These are phyloP conservation scores for Discostella stelligera DNA, from an alignment of 352 stramenopile species.

Conservation along the genomic window DNA sequence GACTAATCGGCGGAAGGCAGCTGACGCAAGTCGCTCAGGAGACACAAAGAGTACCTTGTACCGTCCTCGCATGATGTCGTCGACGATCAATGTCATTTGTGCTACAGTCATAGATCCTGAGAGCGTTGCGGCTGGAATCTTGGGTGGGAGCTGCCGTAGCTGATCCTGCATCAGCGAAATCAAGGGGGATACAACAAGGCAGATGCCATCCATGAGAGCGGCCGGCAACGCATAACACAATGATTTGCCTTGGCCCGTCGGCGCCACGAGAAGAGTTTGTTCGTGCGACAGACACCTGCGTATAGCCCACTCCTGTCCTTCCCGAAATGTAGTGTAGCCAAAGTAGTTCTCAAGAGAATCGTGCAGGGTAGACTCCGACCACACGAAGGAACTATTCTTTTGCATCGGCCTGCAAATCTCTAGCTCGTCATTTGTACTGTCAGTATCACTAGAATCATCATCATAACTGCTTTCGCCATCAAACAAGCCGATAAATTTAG, in stretches of 20 bases:
- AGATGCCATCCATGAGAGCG: slow-evolving; percentile 89
- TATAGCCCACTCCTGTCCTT: slow-evolving; percentile 82
- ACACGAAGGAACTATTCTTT: background rate
- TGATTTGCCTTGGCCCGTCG: slow-evolving; percentile 97
- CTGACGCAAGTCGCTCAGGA: slow-evolving; percentile 93
- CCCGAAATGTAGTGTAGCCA: slow-evolving; percentile 70
- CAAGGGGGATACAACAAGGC: slow-evolving; percentile 98
- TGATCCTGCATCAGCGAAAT: slow-evolving; percentile 95
- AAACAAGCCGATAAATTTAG: slow-evolving; percentile 45
- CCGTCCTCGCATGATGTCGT: slow-evolving; percentile 71
- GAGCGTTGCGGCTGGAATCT: slow-evolving; percentile 71
- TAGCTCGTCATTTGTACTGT: slow-evolving; percentile 26
- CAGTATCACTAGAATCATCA: slow-evolving; percentile 34
- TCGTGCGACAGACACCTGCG: slow-evolving; percentile 61
- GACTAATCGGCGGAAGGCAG: slow-evolving; percentile 76
- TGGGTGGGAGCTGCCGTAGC: slow-evolving; percentile 67
- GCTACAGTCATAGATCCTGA: slow-evolving; percentile 62
- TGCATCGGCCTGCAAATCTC: slow-evolving; percentile 22
- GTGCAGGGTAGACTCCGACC: slow-evolving; percentile 31
- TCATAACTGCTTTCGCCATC: slow-evolving; percentile 34
- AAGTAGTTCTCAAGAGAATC: slow-evolving; percentile 61
- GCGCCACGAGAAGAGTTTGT: slow-evolving; percentile 88
- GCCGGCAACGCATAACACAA: slow-evolving; percentile 96
- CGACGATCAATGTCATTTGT: slow-evolving; percentile 78
- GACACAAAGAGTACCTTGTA: slow-evolving; percentile 99